phyloP scores from a whole-genome alignment of 306 rosid species.

The Arachis stenosperma region DNA sequence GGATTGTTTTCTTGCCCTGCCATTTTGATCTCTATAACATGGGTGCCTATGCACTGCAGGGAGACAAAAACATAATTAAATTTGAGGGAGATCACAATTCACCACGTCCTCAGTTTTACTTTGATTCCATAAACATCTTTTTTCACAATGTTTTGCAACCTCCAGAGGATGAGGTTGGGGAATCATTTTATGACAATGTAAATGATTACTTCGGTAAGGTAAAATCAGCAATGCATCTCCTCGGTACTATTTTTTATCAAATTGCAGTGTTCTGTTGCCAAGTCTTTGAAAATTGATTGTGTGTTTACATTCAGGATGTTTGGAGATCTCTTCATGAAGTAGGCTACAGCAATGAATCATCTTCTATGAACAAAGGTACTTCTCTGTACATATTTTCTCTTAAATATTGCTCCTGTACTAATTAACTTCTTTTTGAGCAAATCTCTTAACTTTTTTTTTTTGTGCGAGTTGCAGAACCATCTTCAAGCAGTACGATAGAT shows the following conservation, averaged over 20 bases:
- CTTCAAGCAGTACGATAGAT: constrained; percentile 68
- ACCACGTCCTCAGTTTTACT: constrained; percentile 97
- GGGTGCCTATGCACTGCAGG: constrained; percentile 60
- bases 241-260: constrained; percentile 32
- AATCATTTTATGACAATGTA: constrained; percentile 59
- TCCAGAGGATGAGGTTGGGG: constrained; percentile 92
- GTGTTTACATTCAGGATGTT: constrained; percentile 51
- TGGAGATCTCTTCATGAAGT: constrained; percentile 71
- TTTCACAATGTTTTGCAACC: constrained; percentile 99
- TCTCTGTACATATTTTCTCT: constrained; percentile 33
- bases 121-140: constrained; percentile 92
- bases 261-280: constrained; percentile 33
- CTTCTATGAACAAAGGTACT: constrained; percentile 71
- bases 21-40: constrained; percentile 18
- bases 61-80: constrained; percentile 95
- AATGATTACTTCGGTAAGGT: constrained; percentile 85
- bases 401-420: constrained; percentile 25
- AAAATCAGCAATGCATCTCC: constrained; percentile 49
- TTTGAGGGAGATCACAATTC: constrained; percentile 99
- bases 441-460: constrained; percentile 28
- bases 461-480: constrained; percentile 56
- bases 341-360: constrained; percentile 51
- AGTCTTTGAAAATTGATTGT: constrained; percentile 37
- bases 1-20: background rate
- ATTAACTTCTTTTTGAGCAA: constrained; percentile 17